Base-by-base conservation (phyloP, 2,329 filamentous ascomycete species). In the Teratosphaeria gauchensis region DNA sequence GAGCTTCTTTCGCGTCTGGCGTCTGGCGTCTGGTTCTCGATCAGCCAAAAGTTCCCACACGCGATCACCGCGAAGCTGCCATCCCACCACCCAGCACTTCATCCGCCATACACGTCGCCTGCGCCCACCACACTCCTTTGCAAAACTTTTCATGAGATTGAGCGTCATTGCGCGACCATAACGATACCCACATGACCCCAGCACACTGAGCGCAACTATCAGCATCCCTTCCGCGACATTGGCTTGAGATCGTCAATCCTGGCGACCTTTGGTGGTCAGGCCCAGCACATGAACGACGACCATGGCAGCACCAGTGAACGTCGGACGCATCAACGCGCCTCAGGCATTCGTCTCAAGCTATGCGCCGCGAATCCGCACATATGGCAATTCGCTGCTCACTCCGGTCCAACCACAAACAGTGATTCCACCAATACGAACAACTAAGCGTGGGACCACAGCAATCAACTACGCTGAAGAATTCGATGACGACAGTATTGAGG, bases 401-500 rank as follows among this genome's bases (percentile, higher is more conserved):
- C 92, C 92, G 38, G 85, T 94, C 62, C 83, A 92, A 62, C 89
- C 88, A 63, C 82, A 82, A 58, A 85, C 84, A 62, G 81, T 86
- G 59, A 74, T 83, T 2, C 86, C 84, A 28, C 83, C 87, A 46
- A 77, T 89, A 67, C 85, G 92, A 71, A 95, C 89, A n/a, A 97
- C 94, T 8, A 97, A 99, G 78, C 88, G 94, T 74, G 94, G 94
- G 59, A 97, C 94, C 1, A 94, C 90, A 35, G 89, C 92, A 63
- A 94, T 97, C 76, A 99, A 96, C 77, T 99, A 99, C 71, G 92
- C 94, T 28, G 94, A 99, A 72, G 92, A 97, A 72, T 92, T 92
- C 53, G 95, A 87, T 70, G 92, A 96, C 65, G 91, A 86, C 58
- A 88, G 90, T 62, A 88, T 90, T 62, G 87, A 90, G 58, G 80